Conservation (phyloP, 805 yeast genomes). For the Grigorovia transvaalensis region DNA sequence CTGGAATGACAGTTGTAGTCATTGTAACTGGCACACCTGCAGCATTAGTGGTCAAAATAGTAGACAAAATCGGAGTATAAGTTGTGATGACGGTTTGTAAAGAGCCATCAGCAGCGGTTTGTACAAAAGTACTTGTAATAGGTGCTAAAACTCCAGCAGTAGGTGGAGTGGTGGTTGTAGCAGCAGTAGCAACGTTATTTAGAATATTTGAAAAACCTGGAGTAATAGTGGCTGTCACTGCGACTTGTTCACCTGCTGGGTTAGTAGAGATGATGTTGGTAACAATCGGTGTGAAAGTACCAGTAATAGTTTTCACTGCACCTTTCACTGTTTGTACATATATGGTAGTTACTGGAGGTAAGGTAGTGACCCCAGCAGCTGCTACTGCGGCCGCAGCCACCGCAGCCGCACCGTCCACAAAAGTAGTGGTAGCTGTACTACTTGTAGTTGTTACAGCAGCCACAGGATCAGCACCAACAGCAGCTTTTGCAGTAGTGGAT, state of each 20-base stretch:
- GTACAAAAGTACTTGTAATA: slow-evolving; percentile 10
- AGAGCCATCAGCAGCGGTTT: slow-evolving; percentile 14
- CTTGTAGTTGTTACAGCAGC: slow-evolving; percentile 10
- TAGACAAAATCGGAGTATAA: slow-evolving; percentile 3
- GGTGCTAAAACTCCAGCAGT: slow-evolving; percentile 3
- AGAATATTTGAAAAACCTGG: slow-evolving; percentile 2
- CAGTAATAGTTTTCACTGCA: slow-evolving; percentile 6
- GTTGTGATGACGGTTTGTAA: slow-evolving; percentile 8
- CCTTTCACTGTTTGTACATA: slow-evolving; percentile 16
- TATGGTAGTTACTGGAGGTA: slow-evolving; percentile 8
- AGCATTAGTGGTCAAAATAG: slow-evolving; percentile 1
- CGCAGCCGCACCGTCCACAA: slow-evolving; percentile 10
- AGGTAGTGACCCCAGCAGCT: slow-evolving; percentile 5
- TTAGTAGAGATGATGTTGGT: slow-evolving; percentile 2
- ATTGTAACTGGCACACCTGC: slow-evolving; percentile 4
- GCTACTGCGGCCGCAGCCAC: slow-evolving; percentile 30
- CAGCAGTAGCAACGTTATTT: slow-evolving; percentile 12
- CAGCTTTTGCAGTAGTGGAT: slow-evolving; percentile 21
- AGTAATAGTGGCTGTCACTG: slow-evolving; percentile 4
- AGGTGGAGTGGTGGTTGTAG: slow-evolving; percentile 26
- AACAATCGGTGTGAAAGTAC: slow-evolving; percentile 7
- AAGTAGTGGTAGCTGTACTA: slow-evolving; percentile 15
- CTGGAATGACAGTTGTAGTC: slow-evolving; percentile 3
- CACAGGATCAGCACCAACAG: slow-evolving; percentile 13
- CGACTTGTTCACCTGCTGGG: slow-evolving; percentile 5